Base-by-base conservation (phyloP, 108 stramenopile species). In the Cyclotella cryptica region DNA sequence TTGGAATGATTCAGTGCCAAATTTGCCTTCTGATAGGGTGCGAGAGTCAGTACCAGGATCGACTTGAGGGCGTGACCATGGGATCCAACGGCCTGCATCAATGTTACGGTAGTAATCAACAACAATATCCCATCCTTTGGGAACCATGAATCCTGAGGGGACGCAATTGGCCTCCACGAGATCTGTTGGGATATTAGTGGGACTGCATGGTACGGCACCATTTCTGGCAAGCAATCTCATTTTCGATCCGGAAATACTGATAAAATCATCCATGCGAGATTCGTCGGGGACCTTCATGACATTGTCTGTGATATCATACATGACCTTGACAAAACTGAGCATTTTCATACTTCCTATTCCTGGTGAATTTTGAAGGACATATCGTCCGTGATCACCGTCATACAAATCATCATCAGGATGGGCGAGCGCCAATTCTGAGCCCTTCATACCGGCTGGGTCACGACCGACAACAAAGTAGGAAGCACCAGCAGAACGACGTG, bases 401-500 rank as follows among this genome's bases (percentile, higher is more conserved):
- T 99, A 99, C 42, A 99, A 77, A 84, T 99, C 98, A 60, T 99
- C 98, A 57, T 98, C 97, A 10, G 82, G 79, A 72, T 96, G 93
- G 10, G 97, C 93, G 10, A 90, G 83, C 19, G 98, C 98, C 61
- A 92, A 78, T 10, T 64, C 45, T 14, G 95, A 96, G 45, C 94
- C 94, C 86, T 98, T 98, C 96, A 99, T 99, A 26, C 98, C 98
- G 14, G 98, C 98, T 13, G 98, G 97, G 78, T 99, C 98, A 27
- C 98, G 92, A 11, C 98, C 98, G 12, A 98, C 98, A 0, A 99
- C 96, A 87, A 99, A 99, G 85, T 93, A 99, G 65, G 93, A 93
- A 12, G 98, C 98, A 22, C 98, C 98, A 41, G 93, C 97, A 58
- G 85, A 85, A 46, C 98, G 92, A 45, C 98, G 87, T 43, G 93